Percentiles rank a stretch among this genome's conserved stretches.
Conservation (phyloP, 2,329 filamentous ascomycete genomes). For the Pseudopyrenochaeta lycopersici region DNA sequence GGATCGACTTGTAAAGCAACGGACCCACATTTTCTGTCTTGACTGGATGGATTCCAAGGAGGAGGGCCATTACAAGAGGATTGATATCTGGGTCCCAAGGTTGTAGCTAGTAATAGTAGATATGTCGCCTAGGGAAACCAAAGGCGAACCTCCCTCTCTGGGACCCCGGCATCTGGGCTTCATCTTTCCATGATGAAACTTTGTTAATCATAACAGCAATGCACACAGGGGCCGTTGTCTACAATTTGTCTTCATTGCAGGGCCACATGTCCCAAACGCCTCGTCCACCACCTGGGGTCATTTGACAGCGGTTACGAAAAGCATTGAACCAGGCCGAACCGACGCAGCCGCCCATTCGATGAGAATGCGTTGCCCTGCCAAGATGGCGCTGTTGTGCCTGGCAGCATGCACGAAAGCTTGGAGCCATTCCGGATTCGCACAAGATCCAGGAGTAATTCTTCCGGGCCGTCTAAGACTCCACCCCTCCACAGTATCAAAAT, state of each 20-base stretch:
- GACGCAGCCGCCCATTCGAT: slow-evolving; percentile 17
- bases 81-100: neutral
- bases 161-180: neutral
- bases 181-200: neutral
- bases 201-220: neutral
- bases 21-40: neutral
- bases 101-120: neutral
- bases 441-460: slow-evolving; percentile 16
- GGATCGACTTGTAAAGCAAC: neutral
- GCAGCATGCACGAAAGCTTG: slow-evolving; percentile 12
- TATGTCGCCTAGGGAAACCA: neutral
- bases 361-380: slow-evolving; percentile 19
- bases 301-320: slow-evolving; percentile 17
- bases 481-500: slow-evolving; percentile 16
- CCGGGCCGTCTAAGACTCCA: slow-evolving; percentile 11
- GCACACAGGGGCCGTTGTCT: neutral
- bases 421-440: slow-evolving; percentile 17
- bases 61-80: neutral
- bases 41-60: neutral
- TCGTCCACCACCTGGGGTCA: slow-evolving; percentile 4
- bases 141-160: neutral
- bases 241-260: neutral
- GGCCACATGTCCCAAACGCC: neutral
- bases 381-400: slow-evolving; percentile 19
- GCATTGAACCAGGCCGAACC: slow-evolving; percentile 18